Evolutionary conservation across 371 early-diverging fungal species (phyloP).

Genomic region (Mortierella sp.): DNA sequence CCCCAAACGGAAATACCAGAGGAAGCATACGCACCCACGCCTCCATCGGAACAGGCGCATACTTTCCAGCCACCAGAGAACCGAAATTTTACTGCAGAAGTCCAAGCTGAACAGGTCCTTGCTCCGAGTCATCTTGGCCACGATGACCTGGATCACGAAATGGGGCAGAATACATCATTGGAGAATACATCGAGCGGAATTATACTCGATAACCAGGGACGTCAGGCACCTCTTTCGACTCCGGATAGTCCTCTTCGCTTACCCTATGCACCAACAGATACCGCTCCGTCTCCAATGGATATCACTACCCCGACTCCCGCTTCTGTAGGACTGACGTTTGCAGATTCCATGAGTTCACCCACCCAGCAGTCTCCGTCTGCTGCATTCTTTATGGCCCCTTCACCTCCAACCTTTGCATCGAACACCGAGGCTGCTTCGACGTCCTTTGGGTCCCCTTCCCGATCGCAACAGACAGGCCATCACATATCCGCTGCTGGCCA

Average conservation of each 20-base stretch:
- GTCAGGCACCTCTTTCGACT: background rate
- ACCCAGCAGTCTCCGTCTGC: slow-evolving; percentile 32
- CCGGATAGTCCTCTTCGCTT: background rate
- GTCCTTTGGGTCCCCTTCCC: slow-evolving; percentile 16
- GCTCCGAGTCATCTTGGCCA: background rate
- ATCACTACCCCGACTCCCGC: slow-evolving; percentile 2
- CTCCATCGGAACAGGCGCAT: slow-evolving; percentile 48
- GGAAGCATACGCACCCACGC: slow-evolving; percentile 43
- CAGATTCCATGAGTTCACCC: slow-evolving; percentile 1
- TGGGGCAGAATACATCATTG: background rate
- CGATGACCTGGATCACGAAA: slow-evolving; percentile 1
- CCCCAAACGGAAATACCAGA: slow-evolving; percentile 6
- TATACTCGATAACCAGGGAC: background rate
- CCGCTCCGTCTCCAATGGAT: slow-evolving; percentile 10
- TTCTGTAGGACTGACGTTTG: slow-evolving; percentile 1
- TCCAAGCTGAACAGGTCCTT: background rate
- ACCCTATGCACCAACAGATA: slow-evolving; percentile 1
- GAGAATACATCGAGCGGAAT: background rate
- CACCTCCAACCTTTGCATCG: slow-evolving; percentile 18
- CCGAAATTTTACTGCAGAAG: background rate
- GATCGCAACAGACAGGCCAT: slow-evolving; percentile 15
- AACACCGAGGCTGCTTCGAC: background rate
- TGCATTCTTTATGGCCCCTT: slow-evolving; percentile 35
- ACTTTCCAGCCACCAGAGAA: slow-evolving; percentile 39
- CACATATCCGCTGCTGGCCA: slow-evolving; percentile 21